A percentile compares a stretch with the other conserved stretches of the same genome.
These are phyloP conservation scores for Phytophthora pluvialis DNA, from an alignment of 352 stramenopile genomes.

Conservation along the genomic window DNA sequence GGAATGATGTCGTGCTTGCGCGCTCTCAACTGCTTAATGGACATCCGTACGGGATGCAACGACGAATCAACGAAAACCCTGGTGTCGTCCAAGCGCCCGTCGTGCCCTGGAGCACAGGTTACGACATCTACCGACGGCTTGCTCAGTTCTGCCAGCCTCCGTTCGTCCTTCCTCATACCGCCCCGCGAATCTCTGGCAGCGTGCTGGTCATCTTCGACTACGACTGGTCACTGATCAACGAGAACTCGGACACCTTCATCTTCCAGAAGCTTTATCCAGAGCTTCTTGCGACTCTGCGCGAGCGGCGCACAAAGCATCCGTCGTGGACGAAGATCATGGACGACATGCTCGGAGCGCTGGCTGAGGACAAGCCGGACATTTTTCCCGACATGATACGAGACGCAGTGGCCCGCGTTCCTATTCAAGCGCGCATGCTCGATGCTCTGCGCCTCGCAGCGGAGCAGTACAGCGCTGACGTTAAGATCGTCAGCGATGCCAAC, in stretches of 20 bases:
- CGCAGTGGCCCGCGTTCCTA: conserved; percentile 56
- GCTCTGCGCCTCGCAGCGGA: conserved; percentile 57
- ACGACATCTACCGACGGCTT: conserved; percentile 55
- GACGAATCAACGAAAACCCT: conserved; percentile 42
- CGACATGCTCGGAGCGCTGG: conserved; percentile 56
- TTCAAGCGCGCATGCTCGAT: conserved; percentile 75
- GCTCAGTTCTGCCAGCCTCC: conserved; percentile 33
- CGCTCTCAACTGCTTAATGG: conserved; percentile 38
- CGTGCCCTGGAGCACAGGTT: conserved; percentile 54
- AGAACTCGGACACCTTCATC: conserved; percentile 84
- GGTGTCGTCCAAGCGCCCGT: conserved; percentile 44
- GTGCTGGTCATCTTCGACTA: conserved; percentile 85
- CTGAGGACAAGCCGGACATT: conserved; percentile 45
- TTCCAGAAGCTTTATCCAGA: conserved; percentile 73
- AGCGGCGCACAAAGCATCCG: conserved; percentile 29
- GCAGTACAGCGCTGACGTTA: conserved; percentile 47
- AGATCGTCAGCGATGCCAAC: conserved; percentile 85
- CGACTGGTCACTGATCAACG: conserved; percentile 85
- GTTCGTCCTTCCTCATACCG: conserved; percentile 9
- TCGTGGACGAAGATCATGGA: conserved; percentile 79
- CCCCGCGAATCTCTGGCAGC: conserved; percentile 14
- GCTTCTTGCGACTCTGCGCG: conserved; percentile 47
- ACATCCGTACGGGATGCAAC: conserved; percentile 44
- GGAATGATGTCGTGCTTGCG: conserved; percentile 62
- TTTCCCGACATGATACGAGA: conserved; percentile 44